Evolutionary conservation across 305 asterid genomes (phyloP), one percentile per base, ranked within the genome.

Genomic region (Fraxinus angustifolia): DNA sequence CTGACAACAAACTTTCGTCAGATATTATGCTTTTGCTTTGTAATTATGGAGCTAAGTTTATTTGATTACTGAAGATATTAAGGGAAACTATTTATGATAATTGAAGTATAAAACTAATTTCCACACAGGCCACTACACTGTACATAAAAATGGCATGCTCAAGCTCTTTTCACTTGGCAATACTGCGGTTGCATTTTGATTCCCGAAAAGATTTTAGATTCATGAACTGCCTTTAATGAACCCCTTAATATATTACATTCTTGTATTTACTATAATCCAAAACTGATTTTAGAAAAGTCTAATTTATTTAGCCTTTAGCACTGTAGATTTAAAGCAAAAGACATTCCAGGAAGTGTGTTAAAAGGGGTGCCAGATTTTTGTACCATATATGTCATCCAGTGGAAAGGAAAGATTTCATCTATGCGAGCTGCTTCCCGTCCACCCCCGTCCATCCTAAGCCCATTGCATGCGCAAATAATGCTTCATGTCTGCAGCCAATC

Each of bases 311-410:
- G 79, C 48, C 38, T 48, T 53, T 30, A 48, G 40, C 67, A 76
- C 75, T 14, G 68, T 76, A 83, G 86, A 77, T 80, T 76, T 36
- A 83, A 83, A 80, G 86, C 74, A 14, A 79, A 79, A 42, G 86
- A 83, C n/a, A 60, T 81, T 67, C 83, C 87, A 36, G 82, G 80
- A 58, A 72, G 56, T 10, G 74, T 81, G 19, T 36, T 79, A 28
- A 84, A 81, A 67, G 83, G 85, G 42, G 85, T 78, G 28, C 87
- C 87, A 2, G 85, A 84, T 81, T 84, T 84, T 72, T 84, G 87
- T 78, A 81, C 83, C 11, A 79, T 74, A 73, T 82, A 84, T 84
- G 72, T 84, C 71, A 84, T 84, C 48, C 82, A 83, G 19, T 48
- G 58, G 7, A 84, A 84, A 81, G 72, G 85, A 56, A 84, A 84